These are phyloP conservation scores for Irpex lacteus DNA, from an alignment of 1,284 basidiomycete species.

Conservation along the genomic window DNA sequence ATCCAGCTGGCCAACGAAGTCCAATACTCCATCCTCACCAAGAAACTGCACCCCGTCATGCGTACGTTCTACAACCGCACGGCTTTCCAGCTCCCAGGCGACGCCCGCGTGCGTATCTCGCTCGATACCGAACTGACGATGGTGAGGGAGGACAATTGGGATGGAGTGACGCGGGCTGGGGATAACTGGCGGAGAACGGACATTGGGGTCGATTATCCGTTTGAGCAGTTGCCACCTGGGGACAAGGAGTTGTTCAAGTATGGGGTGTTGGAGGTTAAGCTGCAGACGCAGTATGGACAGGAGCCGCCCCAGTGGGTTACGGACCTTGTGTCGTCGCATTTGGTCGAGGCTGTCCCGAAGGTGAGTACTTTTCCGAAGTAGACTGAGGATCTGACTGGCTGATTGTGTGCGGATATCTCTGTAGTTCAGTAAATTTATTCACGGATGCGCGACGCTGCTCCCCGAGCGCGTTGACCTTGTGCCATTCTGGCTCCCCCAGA, in stretches of 20 bases:
- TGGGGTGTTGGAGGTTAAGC: conserved; percentile 94
- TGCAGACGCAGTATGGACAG: conserved; percentile 96
- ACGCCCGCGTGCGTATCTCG: conserved; percentile 96
- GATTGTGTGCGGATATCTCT: background rate
- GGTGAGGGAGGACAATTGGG: conserved; percentile 97
- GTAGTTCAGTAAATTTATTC: conserved; percentile 85
- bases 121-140: conserved; percentile 96
- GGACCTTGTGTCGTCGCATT: conserved; percentile 90
- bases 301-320: conserved; percentile 96
- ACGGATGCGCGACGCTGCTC: conserved; percentile 92
- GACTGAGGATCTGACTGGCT: background rate
- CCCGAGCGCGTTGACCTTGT: conserved; percentile 96
- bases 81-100: conserved; percentile 97
- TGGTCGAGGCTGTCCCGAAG: conserved; percentile 92
- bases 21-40: conserved; percentile 88
- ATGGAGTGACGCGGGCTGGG: conserved; percentile 73
- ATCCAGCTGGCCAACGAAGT: conserved; percentile 96
- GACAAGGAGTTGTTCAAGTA: conserved; percentile 96
- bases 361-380: conserved; percentile 15
- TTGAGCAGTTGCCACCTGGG: conserved; percentile 71
- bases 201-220: conserved; percentile 91
- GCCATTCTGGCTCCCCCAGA: conserved; percentile 98
- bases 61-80: conserved; percentile 99
- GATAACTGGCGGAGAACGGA: conserved; percentile 95
- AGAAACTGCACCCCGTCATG: conserved; percentile 80